These are phyloP conservation scores for Lyophyllum decastes DNA, from an alignment of 768 basidiomycete species.

Conservation along the genomic window DNA sequence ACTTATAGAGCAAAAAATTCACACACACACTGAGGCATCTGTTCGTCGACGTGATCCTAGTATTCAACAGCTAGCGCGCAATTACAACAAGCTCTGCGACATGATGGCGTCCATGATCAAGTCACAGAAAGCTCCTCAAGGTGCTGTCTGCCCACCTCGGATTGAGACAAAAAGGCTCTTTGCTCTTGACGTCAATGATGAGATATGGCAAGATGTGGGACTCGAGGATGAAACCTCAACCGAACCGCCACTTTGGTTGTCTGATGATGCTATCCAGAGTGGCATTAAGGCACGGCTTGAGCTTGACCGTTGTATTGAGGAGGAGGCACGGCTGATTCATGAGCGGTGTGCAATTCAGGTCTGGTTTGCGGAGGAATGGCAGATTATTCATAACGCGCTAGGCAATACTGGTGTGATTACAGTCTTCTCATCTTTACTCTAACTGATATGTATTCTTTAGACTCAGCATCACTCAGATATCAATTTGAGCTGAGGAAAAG, in stretches of 20 bases:
- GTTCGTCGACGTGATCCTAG: conserved; percentile 27
- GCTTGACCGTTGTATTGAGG: conserved; percentile 26
- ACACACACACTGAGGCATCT: conserved; percentile 25
- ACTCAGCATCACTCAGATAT: too few species aligned
- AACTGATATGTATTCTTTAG: too few species aligned
- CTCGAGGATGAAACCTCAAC: conserved; percentile 20
- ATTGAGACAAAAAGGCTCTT: conserved; percentile 26
- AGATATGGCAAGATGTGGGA: conserved; percentile 35
- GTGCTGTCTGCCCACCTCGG: conserved; percentile 20
- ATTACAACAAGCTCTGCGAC: conserved; percentile 30
- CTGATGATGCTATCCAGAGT: conserved; percentile 1
- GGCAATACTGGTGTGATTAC: too few species aligned
- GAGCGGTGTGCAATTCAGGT: too few species aligned
- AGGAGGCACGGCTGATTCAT: conserved; percentile 9
- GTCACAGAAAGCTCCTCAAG: conserved; percentile 19
- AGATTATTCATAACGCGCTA: too few species aligned
- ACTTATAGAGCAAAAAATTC: conserved; percentile 24
- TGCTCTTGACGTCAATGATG: conserved; percentile 35
- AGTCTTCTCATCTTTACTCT: too few species aligned
- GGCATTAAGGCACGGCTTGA: conserved; percentile 32
- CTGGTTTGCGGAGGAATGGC: too few species aligned
- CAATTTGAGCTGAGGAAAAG: too few species aligned
- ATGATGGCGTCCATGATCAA: conserved; percentile 21
- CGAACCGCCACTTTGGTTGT: conserved; percentile 19
- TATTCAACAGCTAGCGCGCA: conserved; percentile 21